Evolutionary conservation across 192 early-diverging fungal species (phyloP), one percentile per base, ranked within the genome.

Genomic region (Backusella tuberculispora): DNA sequence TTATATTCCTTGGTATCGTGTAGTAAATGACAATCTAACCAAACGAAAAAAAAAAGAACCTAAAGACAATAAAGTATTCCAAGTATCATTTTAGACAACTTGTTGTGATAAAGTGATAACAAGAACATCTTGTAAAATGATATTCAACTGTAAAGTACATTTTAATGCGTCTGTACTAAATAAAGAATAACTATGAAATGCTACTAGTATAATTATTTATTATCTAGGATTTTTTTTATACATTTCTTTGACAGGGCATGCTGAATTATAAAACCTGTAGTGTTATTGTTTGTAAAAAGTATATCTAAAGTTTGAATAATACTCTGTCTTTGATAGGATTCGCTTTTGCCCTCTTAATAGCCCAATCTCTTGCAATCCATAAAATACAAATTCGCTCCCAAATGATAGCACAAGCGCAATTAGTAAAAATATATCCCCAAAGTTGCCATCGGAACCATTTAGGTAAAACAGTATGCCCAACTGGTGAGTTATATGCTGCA

Each of bases 391-490:
- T 65, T 26, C 80, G 77, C 63, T 90, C 87, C 68, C 81, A 88
- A 10, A 80, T 60, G 21, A 85, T 40, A 24, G 74, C 81, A n/a
- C 76, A 64, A 10, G 80, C 37, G n/a, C 81, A 72, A 43, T 88
- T 88, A 41, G 72, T 73, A 1, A 84, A 56, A 19, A 80, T 77
- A 43, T 78, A 82, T 0, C 71, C 84, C 87, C 85, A 93, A 41
- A 94, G 78, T 34, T 80, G 71, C 81, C 83, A 88, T n/a, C 93
- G 78, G 80, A 90, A 90, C 26, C 69, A 77, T 17, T 42, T 65
- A 19, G 92, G 92, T 56, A 95, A 73, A 5, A 95, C 87, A 72
- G 92, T 95, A 83, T 94, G 90, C 38, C 91, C 92, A 0, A 79
- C 46, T 9, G 85, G 82, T n/a, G 83, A 84, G 76, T 93, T 90